These are phyloP conservation scores for Kwoniella mangroviensis DNA, from an alignment of 768 basidiomycete genomes.

Conservation along the genomic window DNA sequence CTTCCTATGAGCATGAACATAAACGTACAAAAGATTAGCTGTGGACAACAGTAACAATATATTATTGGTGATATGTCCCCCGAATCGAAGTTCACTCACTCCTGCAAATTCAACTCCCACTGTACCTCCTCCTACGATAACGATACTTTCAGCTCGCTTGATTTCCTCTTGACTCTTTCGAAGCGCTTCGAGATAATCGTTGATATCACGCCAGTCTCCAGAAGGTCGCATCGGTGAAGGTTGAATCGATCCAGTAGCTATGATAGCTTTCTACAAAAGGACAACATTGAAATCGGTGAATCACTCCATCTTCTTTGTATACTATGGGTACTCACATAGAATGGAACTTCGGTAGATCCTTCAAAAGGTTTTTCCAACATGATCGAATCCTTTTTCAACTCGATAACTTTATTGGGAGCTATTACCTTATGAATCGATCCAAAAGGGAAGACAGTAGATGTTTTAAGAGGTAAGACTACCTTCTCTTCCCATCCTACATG, in stretches of 20 bases:
- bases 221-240: conserved; percentile 50
- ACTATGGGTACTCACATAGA: conserved; percentile 42
- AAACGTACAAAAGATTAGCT: too few relatives aligned
- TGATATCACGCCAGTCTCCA: conserved; percentile 12
- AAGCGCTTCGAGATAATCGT: conserved; percentile 18
- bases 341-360: conserved; percentile 45
- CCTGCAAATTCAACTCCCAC: conserved; percentile 64
- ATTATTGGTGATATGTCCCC: too few relatives aligned
- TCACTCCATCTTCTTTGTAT: conserved; percentile 13
- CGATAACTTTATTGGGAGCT: conserved; percentile 46
- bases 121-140: conserved; percentile 74
- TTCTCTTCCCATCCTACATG: conserved; percentile 50
- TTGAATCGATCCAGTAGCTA: conserved; percentile 54
- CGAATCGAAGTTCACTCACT: conserved; percentile 20
- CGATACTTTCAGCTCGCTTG: conserved; percentile 62
- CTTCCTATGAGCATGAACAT: conserved; percentile 29
- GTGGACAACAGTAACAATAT: too few relatives aligned
- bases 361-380: conserved; percentile 52
- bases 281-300: too few relatives aligned
- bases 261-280: conserved; percentile 24
- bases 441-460: conserved; percentile 40
- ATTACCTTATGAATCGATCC: conserved; percentile 45
- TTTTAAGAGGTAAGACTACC: conserved; percentile 36
- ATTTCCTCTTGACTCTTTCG: conserved; percentile 63
- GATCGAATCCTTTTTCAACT: conserved; percentile 41